Conservation (phyloP, 176 grass and related monocot species). For the Carex kokanica region DNA sequence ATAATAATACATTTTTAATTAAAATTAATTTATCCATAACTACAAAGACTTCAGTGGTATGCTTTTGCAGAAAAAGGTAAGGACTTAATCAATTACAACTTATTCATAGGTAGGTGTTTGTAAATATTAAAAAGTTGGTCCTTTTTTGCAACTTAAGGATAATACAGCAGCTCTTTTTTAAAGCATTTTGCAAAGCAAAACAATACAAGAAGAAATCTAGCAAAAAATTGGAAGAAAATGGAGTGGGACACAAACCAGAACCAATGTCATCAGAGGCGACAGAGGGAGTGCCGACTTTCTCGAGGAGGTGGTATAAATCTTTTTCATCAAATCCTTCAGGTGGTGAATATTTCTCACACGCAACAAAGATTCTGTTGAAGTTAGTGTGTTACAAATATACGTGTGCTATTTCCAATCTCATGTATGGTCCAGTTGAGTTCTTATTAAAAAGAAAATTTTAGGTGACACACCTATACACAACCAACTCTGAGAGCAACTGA, state of each 20-base stretch:
- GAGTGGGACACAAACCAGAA: background rate
- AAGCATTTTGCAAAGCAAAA: background rate
- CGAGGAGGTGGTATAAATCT: conserved; percentile 78
- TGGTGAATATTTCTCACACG: conserved; percentile 83
- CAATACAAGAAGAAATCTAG: background rate
- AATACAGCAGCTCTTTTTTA: background rate
- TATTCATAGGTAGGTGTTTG: background rate
- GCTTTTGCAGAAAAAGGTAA: background rate
- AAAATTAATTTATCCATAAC: background rate
- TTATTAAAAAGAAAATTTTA: background rate
- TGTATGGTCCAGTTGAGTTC: background rate
- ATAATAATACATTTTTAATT: background rate
- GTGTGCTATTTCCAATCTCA: background rate
- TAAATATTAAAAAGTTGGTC: background rate
- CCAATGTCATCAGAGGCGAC: conserved; percentile 33
- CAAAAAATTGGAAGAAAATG: background rate
- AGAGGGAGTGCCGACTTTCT: conserved; percentile 85
- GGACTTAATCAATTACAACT: background rate
- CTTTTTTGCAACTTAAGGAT: background rate
- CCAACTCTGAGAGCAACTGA: background rate
- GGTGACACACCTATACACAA: background rate
- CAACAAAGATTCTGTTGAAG: conserved; percentile 83
- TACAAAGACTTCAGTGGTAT: background rate
- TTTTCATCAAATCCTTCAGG: conserved; percentile 81
- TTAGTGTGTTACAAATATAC: background rate